Evolutionary conservation across 768 basidiomycete species (phyloP), one percentile per base, ranked within the genome.

Genomic region (Leccinum barrowsii): DNA sequence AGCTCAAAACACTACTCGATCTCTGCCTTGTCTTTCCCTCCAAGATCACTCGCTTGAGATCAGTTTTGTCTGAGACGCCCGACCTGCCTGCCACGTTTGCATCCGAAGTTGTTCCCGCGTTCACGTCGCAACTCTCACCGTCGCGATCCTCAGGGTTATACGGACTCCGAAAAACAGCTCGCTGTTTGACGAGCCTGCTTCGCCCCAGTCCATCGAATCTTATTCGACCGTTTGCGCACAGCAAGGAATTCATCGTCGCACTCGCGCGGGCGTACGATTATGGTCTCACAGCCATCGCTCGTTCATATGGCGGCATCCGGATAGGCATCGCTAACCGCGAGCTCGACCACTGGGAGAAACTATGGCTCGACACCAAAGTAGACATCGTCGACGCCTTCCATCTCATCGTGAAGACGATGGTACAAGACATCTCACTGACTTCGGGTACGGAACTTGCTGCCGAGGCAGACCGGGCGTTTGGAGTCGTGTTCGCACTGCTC

Each of bases 331-430:
- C 68, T 24, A 55, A 70, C 22, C 59, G 73, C 56, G 68, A 74
- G 5, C 70, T 77, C 15, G 84, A 85, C 61, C 81, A 89, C 52
- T 92, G 89, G 89, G 84, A 88, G 61, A 76, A 75, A 13, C 77
- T 88, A 49, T 89, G 87, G 82, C 75, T 91, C 6, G 81, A 85
- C 57, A 85, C 86, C 2, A 92, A 92, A 73, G 85, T 88, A 7
- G 81, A 83, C 21, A 73, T 91, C 24, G 72, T 92, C 19, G 90
- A 92, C 61, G 68, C 79, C 3, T 87, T 89, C 70, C 88, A 91
- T 61, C 67, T 84, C 51, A 65, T 89, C 32, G 58, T 89, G 52
- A 73, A 72, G 32, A 73, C 77, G 4, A 73, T 86, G 52, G 66
- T 88, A 6, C 73, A 74, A 24, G 80, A 81, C 58, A 67, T 89